A percentile compares a stretch with the other conserved stretches of the same genome.
Evolutionary conservation across 2,329 filamentous ascomycete species (phyloP).

Genomic region (Thielaviopsis ethacetica): DNA sequence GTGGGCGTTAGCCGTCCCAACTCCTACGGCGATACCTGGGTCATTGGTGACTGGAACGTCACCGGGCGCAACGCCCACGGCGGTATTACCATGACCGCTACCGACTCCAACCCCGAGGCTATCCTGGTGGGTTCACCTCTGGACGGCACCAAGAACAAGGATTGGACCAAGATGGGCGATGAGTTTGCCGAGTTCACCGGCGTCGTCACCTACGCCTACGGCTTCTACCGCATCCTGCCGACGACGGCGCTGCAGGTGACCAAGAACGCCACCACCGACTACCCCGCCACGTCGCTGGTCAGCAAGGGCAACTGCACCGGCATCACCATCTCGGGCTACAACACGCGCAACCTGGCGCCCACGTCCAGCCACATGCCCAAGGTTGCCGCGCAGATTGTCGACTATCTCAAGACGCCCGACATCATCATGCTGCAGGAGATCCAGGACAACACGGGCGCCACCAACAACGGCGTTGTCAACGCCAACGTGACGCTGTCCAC

Average conservation of each 20-base stretch:
- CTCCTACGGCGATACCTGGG: slow-evolving; percentile 51
- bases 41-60: slow-evolving; percentile 46
- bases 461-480: slow-evolving; percentile 38
- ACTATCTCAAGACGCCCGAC: slow-evolving; percentile 46
- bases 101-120: slow-evolving; percentile 53
- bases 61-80: slow-evolving; percentile 46
- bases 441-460: slow-evolving; percentile 48
- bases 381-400: slow-evolving; percentile 48
- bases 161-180: slow-evolving; percentile 47
- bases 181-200: slow-evolving; percentile 49
- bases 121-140: slow-evolving; percentile 49
- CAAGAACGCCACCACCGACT: slow-evolving; percentile 28
- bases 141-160: slow-evolving; percentile 45
- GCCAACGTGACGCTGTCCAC: slow-evolving; percentile 43
- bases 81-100: slow-evolving; percentile 45
- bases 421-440: slow-evolving; percentile 55
- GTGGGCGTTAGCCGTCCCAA: slow-evolving; percentile 44
- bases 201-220: slow-evolving; percentile 48
- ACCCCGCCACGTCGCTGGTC: slow-evolving; percentile 33
- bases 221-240: slow-evolving; percentile 54
- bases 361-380: slow-evolving; percentile 35
- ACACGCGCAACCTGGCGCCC: slow-evolving; percentile 51
- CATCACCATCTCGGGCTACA: slow-evolving; percentile 51
- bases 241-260: slow-evolving; percentile 37
- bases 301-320: slow-evolving; percentile 41